Percentiles rank a stretch among this genome's conserved stretches.
Evolutionary conservation across 371 early-diverging fungal species (phyloP).

Genomic region (Rhizopus delemar): DNA sequence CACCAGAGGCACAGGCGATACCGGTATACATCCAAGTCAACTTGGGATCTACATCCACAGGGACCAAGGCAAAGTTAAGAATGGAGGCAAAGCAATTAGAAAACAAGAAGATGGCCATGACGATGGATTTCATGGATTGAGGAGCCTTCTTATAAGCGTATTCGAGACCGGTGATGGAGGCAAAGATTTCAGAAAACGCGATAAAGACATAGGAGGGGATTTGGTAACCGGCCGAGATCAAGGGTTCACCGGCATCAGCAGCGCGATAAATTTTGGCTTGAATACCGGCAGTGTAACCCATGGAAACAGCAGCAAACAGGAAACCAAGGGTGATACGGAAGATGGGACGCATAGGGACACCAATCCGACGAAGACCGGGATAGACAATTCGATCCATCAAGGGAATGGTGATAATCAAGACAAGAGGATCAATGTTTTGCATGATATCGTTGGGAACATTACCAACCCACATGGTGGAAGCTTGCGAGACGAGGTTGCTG

Average conservation of each 20-base stretch:
- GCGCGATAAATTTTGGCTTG: conserved; percentile 67
- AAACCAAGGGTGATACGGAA: conserved; percentile 77
- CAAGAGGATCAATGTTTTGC: conserved; percentile 66
- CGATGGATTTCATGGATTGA: conserved; percentile 68
- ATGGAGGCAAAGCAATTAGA: conserved; percentile 67
- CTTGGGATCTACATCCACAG: conserved; percentile 65
- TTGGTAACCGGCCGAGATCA: conserved; percentile 66
- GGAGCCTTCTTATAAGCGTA: conserved; percentile 77
- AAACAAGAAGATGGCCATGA: conserved; percentile 69
- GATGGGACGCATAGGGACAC: conserved; percentile 69
- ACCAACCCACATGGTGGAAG: conserved; percentile 70
- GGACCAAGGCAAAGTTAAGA: conserved; percentile 65
- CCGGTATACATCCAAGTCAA: conserved; percentile 64
- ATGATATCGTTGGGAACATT: conserved; percentile 66
- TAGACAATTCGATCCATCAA: conserved; percentile 70
- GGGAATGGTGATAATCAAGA: conserved; percentile 70
- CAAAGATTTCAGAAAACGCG: conserved; percentile 66
- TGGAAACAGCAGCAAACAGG: conserved; percentile 63
- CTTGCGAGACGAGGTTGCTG: conserved; percentile 75
- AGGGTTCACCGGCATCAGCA: conserved; percentile 34
- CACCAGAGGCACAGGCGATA: conserved; percentile 22
- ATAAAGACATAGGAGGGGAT: conserved; percentile 64
- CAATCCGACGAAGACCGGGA: conserved; percentile 65
- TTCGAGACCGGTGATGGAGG: conserved; percentile 75
- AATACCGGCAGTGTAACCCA: conserved; percentile 73